Evolutionary conservation across 257 asterid species (phyloP), one percentile per base, ranked within the genome.

Genomic region (Nicotiana tabacum): DNA sequence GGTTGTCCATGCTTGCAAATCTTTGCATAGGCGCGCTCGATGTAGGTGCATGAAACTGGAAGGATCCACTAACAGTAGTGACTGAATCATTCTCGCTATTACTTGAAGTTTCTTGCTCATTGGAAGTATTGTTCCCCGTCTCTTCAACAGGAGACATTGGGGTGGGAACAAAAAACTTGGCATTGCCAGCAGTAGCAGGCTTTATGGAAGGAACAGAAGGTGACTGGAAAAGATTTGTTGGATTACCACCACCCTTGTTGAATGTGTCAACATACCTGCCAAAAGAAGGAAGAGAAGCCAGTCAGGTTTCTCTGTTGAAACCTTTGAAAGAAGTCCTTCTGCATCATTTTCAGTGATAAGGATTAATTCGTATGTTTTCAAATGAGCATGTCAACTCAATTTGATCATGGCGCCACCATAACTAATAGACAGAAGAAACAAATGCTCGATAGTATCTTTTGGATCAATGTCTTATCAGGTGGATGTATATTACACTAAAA

Each of bases 141-240:
- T 90, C 91, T 72, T 90, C 97, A 39, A 79, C 83, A 72, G 86
- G 57, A 64, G 92, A 57, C 29, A 88, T 85, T 37, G 93, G 90
- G 2, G 91, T 16, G 5, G 99, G 99, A 53, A 96, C 92, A 81
- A 96, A 96, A 89, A 96, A 93, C 84, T 86, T 92, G n/a, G 92
- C 92, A 84, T 87, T 91, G 82, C 86, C 84, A 39, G 86, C 86
- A 27, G 64, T 27, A 69, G 94, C 82, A 66, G 96, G 97, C 88
- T 89, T 93, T 9, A 81, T 43, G 30, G 98, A 82, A 66, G 97
- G 88, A 77, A 77, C 85, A 55, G 94, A 46, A 16, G 97, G 97
- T 6, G 98, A 90, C 70, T 89, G 96, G 88, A 90, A 93, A 32
- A 88, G 62, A 87, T 86, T 90, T 9, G 92, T 82, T 10, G 93